Evolutionary conservation across 2,329 filamentous ascomycete species (phyloP).

Genomic region (Arthroderma sp.): DNA sequence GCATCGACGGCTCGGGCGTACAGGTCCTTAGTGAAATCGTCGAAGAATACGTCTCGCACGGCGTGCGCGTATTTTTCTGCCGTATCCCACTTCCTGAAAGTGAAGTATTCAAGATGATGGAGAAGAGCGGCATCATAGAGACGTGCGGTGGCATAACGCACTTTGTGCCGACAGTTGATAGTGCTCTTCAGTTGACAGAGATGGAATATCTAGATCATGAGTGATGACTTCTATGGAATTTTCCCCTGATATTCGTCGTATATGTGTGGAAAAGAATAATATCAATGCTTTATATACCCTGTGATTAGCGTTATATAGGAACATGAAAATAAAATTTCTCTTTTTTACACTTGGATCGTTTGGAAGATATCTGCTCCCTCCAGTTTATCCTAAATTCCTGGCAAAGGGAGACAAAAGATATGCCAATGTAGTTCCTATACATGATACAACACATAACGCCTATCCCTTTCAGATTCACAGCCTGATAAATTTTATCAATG

Average conservation of each 20-base stretch:
- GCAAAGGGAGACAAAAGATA: too few species aligned
- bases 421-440: too few species aligned
- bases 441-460: neutral
- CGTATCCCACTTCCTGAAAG: constrained; percentile 39
- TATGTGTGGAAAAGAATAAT: neutral
- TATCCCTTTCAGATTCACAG: neutral
- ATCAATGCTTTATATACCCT: neutral
- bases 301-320: neutral
- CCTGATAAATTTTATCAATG: neutral
- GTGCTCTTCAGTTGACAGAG: constrained; percentile 73
- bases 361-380: neutral
- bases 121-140: constrained; percentile 71
- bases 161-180: constrained; percentile 72
- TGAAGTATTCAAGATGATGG: constrained; percentile 60
- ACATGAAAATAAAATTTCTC: neutral
- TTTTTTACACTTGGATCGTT: neutral
- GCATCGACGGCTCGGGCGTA: constrained; percentile 81
- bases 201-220: constrained; percentile 41
- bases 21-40: constrained; percentile 91
- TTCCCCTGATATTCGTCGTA: neutral
- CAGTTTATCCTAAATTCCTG: too few species aligned
- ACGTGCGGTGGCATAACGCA: constrained; percentile 63
- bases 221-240: neutral
- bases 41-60: constrained; percentile 59
- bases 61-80: constrained; percentile 49